These are phyloP conservation scores for Neofusicoccum kwambonambiense DNA, from an alignment of 2,329 filamentous ascomycete species.

Conservation along the genomic window DNA sequence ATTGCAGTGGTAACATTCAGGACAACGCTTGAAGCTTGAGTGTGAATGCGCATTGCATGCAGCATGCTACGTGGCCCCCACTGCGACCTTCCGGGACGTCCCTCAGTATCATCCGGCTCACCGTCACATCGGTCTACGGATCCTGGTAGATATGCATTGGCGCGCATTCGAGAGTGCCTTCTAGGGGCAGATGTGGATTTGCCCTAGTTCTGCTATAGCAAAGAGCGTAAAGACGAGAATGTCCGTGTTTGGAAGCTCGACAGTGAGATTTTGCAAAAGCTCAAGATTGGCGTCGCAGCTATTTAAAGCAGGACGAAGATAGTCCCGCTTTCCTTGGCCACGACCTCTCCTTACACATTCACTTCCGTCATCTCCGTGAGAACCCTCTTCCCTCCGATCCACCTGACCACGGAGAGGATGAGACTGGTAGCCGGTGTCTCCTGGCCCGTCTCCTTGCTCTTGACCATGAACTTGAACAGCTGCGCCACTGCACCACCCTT, in stretches of 20 bases:
- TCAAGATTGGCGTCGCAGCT: background rate
- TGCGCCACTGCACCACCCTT: conserved; percentile 14
- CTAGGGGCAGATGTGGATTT: background rate
- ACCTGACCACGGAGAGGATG: conserved; percentile 17
- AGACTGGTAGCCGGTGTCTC: conserved; percentile 13
- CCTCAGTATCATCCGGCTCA: background rate
- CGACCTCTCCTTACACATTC: background rate
- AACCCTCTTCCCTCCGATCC: conserved; percentile 18
- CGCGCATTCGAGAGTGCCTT: background rate
- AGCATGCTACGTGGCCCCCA: background rate
- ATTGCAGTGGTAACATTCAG: background rate
- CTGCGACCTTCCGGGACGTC: background rate
- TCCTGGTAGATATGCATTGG: background rate
- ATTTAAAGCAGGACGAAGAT: background rate
- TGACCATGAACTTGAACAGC: conserved; percentile 1
- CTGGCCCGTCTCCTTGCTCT: conserved; percentile 18
- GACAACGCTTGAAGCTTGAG: background rate
- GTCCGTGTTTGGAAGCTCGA: background rate
- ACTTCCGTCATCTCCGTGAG: conserved; percentile 18
- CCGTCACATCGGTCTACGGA: background rate
- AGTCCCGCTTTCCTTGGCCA: background rate
- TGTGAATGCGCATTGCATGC: background rate
- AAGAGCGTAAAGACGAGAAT: background rate
- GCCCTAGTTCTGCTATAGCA: background rate
- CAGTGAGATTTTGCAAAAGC: background rate